Base-by-base conservation (phyloP, 371 early-diverging fungal genomes). In the Cokeromyces recurvatus region DNA sequence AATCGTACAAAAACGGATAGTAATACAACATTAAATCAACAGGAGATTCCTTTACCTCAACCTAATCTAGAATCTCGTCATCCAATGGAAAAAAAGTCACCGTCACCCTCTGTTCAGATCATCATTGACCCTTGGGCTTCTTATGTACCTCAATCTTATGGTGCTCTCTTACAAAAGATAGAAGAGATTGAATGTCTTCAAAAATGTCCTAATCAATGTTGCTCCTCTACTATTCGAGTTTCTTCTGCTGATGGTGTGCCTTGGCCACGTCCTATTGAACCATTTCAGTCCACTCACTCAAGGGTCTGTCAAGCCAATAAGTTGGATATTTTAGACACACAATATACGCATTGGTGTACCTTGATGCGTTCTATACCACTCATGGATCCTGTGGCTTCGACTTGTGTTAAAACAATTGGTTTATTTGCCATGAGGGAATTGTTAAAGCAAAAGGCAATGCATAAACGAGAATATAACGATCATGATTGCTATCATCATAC, bases 321-420 rank as follows among this genome's bases (percentile, higher is more conserved):
- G 10, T 7, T 15, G 16, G 48, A 54, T 9, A 22, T 47, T 4
- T 24, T 55, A 29, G 53, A 48, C 21, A 38, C 32, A 19, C 52
- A 55, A n/a, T 70, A 70, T 38, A 46, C 59, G 0, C 59, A 66
- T 25, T 70, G 71, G 71, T 70, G 71, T 24, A 66, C 67, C 4
- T 43, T 70, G 24, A 44, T 70, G 52, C 55, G 67, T 0, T 70
- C 67, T 29, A 34, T 70, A 16, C 71, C 71, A 2, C 23, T 53
- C 16, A 52, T 64, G 59, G 64, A 58, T 27, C 38, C 64, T 8
- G 47, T 41, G 5, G 46, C 71, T 8, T 56, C 59, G 29, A 32
- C 43, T 11, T 57, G 64, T 41, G 59, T 66, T n/a, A 61, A 57
- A 31, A 59, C 64, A 0, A 53, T 70, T 6, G 66, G 57, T 6